These are phyloP conservation scores for Artemisia tridentata DNA, from an alignment of 129 eudicot species.

Conservation along the genomic window DNA sequence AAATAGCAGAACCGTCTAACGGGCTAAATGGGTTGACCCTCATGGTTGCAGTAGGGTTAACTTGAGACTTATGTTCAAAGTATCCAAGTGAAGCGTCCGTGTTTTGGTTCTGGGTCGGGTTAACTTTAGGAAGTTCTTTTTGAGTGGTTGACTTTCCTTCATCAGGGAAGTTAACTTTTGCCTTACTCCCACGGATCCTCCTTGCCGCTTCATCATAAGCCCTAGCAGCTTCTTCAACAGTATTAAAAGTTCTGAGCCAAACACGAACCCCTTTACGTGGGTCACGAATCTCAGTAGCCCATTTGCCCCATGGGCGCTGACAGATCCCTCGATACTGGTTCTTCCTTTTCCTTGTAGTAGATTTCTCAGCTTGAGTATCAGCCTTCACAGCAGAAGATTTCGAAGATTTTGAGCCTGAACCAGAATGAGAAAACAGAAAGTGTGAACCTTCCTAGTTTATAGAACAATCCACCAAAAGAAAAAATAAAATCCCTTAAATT, in stretches of 20 bases:
- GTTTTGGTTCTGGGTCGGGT: slow-evolving; percentile 27
- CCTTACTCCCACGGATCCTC: no score
- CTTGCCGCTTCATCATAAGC: no score
- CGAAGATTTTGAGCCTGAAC: slow-evolving; percentile 38
- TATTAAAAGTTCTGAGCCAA: no score
- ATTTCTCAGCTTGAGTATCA: no score
- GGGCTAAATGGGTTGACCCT: slow-evolving; percentile 37
- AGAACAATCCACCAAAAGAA: neutral
- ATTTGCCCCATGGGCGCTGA: no score
- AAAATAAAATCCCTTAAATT: neutral
- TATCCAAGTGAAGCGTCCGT: slow-evolving; percentile 13
- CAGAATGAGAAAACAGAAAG: neutral
- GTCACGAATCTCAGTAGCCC: no score
- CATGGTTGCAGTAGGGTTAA: slow-evolving; percentile 29
- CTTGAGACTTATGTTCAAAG: slow-evolving; percentile 58
- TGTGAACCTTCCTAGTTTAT: neutral
- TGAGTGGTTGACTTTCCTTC: slow-evolving; percentile 26
- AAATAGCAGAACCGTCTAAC: slow-evolving; percentile 30
- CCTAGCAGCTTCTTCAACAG: no score
- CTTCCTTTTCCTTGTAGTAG: no score
- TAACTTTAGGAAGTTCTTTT: slow-evolving; percentile 31
- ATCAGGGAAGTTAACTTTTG: no score
- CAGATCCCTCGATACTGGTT: no score
- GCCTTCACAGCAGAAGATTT: slow-evolving; percentile 24
- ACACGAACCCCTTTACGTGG: no score